Percentiles rank a stretch among this genome's conserved stretches.
phyloP scores from a whole-genome alignment of 1,284 basidiomycete genomes.

The Boletus putidus region DNA sequence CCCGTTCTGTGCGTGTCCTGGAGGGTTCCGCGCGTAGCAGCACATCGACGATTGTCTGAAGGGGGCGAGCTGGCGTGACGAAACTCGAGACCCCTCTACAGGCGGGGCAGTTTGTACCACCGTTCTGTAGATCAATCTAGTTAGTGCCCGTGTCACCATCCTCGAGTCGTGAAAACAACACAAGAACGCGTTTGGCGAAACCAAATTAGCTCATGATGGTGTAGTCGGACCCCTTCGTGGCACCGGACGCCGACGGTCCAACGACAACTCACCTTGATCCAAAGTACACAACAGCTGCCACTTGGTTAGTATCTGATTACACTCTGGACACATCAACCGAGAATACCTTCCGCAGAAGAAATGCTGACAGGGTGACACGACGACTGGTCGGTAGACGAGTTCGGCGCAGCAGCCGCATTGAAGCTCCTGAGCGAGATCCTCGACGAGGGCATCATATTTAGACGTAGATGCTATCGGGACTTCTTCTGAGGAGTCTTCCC shows the following conservation, averaged over 20 bases:
- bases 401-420: constrained; percentile 81
- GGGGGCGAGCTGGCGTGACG: constrained; percentile 64
- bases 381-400: constrained; percentile 71
- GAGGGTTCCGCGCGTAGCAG: constrained; percentile 65
- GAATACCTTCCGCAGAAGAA: constrained; percentile 81
- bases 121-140: constrained; percentile 52
- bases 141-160: constrained; percentile 9
- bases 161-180: neutral
- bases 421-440: constrained; percentile 68
- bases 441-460: constrained; percentile 44
- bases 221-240: constrained; percentile 2
- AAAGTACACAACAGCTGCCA: constrained; percentile 67
- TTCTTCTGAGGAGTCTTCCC: constrained; percentile 44
- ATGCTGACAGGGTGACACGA: constrained; percentile 78
- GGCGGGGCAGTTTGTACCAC: constrained; percentile 75
- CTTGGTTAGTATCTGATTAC: constrained; percentile 14
- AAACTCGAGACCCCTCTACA: constrained; percentile 66
- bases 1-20: constrained; percentile 60
- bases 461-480: constrained; percentile 21
- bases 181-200: neutral
- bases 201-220: neutral
- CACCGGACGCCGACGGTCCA: neutral
- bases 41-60: constrained; percentile 69
- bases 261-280: constrained; percentile 66
- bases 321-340: constrained; percentile 1